Conservation (phyloP, 495 filamentous ascomycete species). For the Astrocystis sublimbata region DNA sequence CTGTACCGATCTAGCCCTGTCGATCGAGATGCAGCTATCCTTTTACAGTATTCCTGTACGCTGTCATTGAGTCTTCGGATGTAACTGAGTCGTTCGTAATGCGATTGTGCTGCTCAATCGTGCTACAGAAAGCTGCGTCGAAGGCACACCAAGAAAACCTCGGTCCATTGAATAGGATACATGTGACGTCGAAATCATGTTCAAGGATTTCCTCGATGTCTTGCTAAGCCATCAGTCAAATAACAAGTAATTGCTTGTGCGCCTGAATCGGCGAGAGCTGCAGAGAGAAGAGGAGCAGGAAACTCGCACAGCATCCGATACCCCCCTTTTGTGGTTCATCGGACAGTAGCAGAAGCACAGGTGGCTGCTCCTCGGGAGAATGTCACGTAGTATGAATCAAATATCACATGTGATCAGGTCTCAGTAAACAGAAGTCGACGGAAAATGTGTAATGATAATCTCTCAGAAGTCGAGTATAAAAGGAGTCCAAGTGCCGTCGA, state of each 20-base stretch:
- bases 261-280: neutral
- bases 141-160: neutral
- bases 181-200: neutral
- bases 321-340: neutral
- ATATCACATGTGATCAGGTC: neutral
- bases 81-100: slow-evolving; percentile 6
- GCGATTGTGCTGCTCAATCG: neutral
- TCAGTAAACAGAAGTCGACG: neutral
- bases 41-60: neutral
- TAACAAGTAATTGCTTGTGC: neutral
- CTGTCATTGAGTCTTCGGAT: neutral
- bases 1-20: slow-evolving; percentile 1
- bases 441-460: no score
- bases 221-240: neutral
- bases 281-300: neutral
- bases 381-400: neutral
- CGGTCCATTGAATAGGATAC: neutral
- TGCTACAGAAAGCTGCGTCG: neutral
- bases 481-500: neutral
- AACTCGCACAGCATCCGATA: neutral
- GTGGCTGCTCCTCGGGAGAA: neutral
- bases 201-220: neutral
- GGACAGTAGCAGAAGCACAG: slow-evolving; percentile 5
- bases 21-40: neutral
- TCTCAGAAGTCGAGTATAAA: neutral